A percentile compares a stretch with the other conserved stretches of the same genome.
Evolutionary conservation across 495 filamentous ascomycete species (phyloP).

Genomic region (Neurospora intermedia): DNA sequence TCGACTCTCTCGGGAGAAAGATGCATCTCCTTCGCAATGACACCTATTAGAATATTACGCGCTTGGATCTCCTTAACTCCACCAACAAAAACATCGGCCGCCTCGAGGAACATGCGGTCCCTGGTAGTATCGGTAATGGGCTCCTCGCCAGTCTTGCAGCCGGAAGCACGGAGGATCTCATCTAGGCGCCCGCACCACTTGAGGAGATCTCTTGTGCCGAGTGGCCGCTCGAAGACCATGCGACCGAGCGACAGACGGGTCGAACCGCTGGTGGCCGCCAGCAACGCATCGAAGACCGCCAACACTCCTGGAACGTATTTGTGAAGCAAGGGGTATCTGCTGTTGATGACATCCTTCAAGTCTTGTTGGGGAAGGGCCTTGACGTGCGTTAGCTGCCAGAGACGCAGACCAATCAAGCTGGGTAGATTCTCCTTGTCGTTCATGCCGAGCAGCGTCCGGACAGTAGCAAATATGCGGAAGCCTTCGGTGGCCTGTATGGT

Average conservation of each 20-base stretch:
- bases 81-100: slow-evolving; percentile 78
- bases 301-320: slow-evolving; percentile 61
- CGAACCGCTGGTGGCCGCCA: slow-evolving; percentile 39
- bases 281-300: slow-evolving; percentile 60
- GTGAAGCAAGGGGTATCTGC: slow-evolving; percentile 57
- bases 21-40: slow-evolving; percentile 74
- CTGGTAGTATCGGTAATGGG: slow-evolving; percentile 58
- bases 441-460: slow-evolving; percentile 64
- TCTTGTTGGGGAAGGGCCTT: slow-evolving; percentile 58
- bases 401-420: slow-evolving; percentile 58
- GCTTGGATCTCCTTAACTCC: slow-evolving; percentile 56
- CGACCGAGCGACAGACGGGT: slow-evolving; percentile 44
- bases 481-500: slow-evolving; percentile 68
- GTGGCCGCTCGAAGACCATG: slow-evolving; percentile 43
- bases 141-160: slow-evolving; percentile 62
- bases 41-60: slow-evolving; percentile 48
- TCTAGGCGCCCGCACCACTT: slow-evolving; percentile 79
- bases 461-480: slow-evolving; percentile 84
- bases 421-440: slow-evolving; percentile 55
- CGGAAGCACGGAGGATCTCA: slow-evolving; percentile 42
- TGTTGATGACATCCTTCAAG: slow-evolving; percentile 58
- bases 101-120: slow-evolving; percentile 84
- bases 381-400: slow-evolving; percentile 70
- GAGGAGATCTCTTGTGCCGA: slow-evolving; percentile 72
- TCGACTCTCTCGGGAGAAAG: slow-evolving; percentile 68